Percentiles rank a stretch among this genome's conserved stretches.
Evolutionary conservation across 768 basidiomycete genomes (phyloP).

Genomic region (Leucocoprinus sp.): DNA sequence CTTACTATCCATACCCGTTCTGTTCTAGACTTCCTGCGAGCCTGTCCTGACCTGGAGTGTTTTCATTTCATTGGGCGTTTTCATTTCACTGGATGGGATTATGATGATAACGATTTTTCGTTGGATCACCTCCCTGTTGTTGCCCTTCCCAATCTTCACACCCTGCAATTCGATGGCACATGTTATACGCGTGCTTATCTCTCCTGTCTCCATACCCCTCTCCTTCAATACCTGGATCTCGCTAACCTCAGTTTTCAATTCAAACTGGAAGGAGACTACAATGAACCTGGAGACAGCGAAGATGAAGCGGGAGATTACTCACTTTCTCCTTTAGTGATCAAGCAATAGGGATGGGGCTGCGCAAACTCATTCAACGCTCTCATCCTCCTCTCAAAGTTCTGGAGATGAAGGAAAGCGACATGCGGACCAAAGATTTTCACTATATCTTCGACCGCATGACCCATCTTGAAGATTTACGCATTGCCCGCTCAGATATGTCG

Average conservation of each 20-base stretch:
- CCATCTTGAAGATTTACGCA: slow-evolving; percentile 54
- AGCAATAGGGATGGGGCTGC: slow-evolving; percentile 74
- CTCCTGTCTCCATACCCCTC: slow-evolving; percentile 54
- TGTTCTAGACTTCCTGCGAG: slow-evolving; percentile 52
- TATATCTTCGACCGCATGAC: slow-evolving; percentile 55
- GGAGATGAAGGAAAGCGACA: slow-evolving; percentile 76
- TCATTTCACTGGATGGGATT: no score
- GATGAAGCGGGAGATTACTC: slow-evolving; percentile 71
- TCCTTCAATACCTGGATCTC: slow-evolving; percentile 52
- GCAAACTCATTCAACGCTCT: slow-evolving; percentile 51
- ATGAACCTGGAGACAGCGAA: slow-evolving; percentile 62
- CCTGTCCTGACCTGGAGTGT: slow-evolving; percentile 52
- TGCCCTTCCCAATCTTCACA: slow-evolving; percentile 49
- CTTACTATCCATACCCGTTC: slow-evolving; percentile 36
- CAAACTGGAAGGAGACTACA: slow-evolving; percentile 25
- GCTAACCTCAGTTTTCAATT: slow-evolving; percentile 62
- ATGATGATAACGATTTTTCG: slow-evolving; percentile 23
- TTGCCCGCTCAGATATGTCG: slow-evolving; percentile 78
- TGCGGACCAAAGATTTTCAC: slow-evolving; percentile 75
- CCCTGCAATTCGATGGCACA: slow-evolving; percentile 47
- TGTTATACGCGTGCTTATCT: slow-evolving; percentile 60
- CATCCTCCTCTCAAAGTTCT: slow-evolving; percentile 56
- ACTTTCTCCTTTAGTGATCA: slow-evolving; percentile 71
- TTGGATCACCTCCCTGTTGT: slow-evolving; percentile 31
- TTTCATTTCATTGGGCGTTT: slow-evolving; percentile 51